Conservation (phyloP, 1,284 basidiomycete genomes). For the Cutaneotrichosporon cavernicola region DNA sequence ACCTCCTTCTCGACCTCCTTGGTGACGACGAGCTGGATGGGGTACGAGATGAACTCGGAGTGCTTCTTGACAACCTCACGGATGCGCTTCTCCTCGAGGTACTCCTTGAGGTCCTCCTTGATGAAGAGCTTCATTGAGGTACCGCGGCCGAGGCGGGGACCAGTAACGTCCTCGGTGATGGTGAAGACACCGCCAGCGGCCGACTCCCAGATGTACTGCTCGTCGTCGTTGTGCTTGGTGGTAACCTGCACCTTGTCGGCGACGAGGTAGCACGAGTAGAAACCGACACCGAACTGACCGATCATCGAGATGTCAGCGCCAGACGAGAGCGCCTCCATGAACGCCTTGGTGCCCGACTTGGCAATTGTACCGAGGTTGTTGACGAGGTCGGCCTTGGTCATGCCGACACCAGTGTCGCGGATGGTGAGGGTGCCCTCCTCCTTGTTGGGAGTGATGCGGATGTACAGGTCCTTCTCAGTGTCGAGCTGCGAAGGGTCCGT, state of each 20-base stretch:
- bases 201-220: conserved; percentile 99
- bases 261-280: conserved; percentile 99
- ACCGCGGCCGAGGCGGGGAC: conserved; percentile 89
- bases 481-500: conserved; percentile 88
- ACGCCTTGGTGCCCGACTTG: conserved; percentile 80
- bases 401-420: conserved; percentile 96
- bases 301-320: conserved; percentile 89
- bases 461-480: conserved; percentile 81
- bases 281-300: conserved; percentile 83
- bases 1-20: conserved; percentile 99
- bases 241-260: conserved; percentile 97
- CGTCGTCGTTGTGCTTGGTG: conserved; percentile 99
- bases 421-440: conserved; percentile 90
- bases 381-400: conserved; percentile 72
- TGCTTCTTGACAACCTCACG: conserved; percentile 99
- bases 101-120: conserved; percentile 99
- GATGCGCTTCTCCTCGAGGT: conserved; percentile 99
- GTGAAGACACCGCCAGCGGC: conserved; percentile 99
- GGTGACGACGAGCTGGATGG: conserved; percentile 96
- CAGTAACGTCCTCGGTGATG: conserved; percentile 89
- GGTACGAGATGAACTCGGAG: conserved; percentile 99
- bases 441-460: conserved; percentile 91
- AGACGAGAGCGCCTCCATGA: conserved; percentile 78
- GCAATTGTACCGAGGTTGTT: conserved; percentile 97
- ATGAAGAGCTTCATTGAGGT: conserved; percentile 91